Percentiles rank a stretch among this genome's conserved stretches.
Conservation (phyloP, 2,329 filamentous ascomycete species). For the Talaromyces sp. region DNA sequence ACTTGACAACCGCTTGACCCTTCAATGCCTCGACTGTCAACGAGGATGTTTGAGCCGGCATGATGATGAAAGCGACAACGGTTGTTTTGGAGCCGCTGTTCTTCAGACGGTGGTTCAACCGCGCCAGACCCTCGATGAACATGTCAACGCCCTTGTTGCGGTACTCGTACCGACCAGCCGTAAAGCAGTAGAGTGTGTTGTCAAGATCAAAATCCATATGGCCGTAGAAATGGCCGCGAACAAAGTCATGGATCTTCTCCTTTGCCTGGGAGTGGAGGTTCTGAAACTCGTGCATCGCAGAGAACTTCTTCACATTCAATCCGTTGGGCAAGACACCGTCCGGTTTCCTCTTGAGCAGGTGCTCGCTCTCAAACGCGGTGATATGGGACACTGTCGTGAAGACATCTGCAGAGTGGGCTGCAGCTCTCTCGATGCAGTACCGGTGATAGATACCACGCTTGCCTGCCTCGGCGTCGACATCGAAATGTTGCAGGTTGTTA, state of each 20-base stretch:
- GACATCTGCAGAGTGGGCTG: conserved; percentile 87
- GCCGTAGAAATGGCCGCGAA: conserved; percentile 95
- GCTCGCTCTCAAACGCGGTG: conserved; percentile 96
- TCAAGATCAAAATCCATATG: conserved; percentile 96
- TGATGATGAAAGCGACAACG: conserved; percentile 96
- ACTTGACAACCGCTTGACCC: conserved; percentile 96
- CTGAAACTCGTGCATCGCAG: conserved; percentile 97
- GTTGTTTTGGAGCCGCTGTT: conserved; percentile 79
- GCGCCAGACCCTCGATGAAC: conserved; percentile 96
- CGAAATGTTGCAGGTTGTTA: conserved; percentile 96
- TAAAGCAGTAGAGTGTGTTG: conserved; percentile 97
- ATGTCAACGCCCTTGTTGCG: conserved; percentile 98
- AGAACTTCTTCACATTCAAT: conserved; percentile 97
- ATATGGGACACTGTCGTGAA: conserved; percentile 99
- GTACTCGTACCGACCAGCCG: conserved; percentile 93
- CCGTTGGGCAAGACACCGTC: conserved; percentile 96
- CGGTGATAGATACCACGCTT: conserved; percentile 98
- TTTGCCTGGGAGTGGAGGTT: conserved; percentile 95
- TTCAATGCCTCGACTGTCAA: conserved; percentile 93
- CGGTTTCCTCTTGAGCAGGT: conserved; percentile 93
- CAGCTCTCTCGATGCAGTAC: conserved; percentile 95
- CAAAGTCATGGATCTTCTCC: conserved; percentile 97
- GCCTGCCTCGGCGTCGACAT: conserved; percentile 92
- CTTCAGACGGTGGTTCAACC: conserved; percentile 92
- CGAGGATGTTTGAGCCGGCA: conserved; percentile 94